Evolutionary conservation across 805 yeast species (phyloP), one percentile per base, ranked within the genome.

Genomic region (Danielia oregonensis): DNA sequence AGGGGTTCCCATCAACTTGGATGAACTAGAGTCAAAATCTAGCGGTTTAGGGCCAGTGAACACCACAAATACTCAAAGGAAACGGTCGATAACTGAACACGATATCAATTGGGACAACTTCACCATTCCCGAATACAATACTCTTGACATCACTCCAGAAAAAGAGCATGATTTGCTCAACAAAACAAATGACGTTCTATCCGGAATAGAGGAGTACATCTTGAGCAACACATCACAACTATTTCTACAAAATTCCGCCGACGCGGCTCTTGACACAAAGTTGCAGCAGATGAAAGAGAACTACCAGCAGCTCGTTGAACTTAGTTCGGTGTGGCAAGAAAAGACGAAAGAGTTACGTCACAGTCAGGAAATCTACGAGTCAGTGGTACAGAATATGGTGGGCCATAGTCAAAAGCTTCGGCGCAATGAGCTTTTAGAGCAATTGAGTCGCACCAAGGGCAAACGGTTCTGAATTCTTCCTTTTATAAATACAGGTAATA

Each of bases 331-430:
- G 8, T 80, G 89, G 83, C 66, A 67, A 31, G 57, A 71, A 40
- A 65, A 72, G 39, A 64, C 72, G 30, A 54, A 56, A 23, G 77
- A 70, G 6, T 59, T 80, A 13, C 64, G 64, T 37, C 72, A 68
- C 27, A 94, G 88, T 55, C 83, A 85, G 49, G 74, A 73, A 22
- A 76, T 89, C 11, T 88, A 82, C 53, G 95, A 91, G 48, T 72
- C 82, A 2, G 95, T 93, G 46, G 88, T 93, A 26, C 95, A 87
- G 52, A 88, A 86, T 49, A 63, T 89, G 47, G 85, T 89, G 11
- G 97, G 95, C 6, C 88, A 89, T 54, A 84, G 95, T 5, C 96
- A 93, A 57, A 76, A 86, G 48, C 49, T 83, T 32, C 74, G 84
- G 47, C 68, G 91, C 32, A 64, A 66, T 26, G 70, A 65, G 40